Conservation (phyloP, 2,329 filamentous ascomycete genomes). For the Aspergillus ustus region DNA sequence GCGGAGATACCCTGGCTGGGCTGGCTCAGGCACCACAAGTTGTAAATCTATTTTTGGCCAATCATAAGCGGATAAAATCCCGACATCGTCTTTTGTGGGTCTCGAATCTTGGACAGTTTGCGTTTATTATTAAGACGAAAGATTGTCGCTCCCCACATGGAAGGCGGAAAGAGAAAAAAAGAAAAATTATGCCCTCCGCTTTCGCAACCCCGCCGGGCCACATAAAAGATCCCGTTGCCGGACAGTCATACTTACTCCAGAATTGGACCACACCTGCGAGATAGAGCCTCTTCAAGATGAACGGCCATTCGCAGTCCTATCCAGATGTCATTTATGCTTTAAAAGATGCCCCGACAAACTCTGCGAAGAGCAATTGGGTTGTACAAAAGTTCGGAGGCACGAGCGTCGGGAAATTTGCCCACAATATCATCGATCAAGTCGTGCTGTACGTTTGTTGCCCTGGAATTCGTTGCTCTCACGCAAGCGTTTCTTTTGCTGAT, state of each 20-base stretch:
- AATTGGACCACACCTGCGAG: conserved; percentile 16
- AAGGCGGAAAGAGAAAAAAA: conserved; percentile 27
- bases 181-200: conserved; percentile 30
- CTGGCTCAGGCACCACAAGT: background rate
- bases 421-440: conserved; percentile 74
- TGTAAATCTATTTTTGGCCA: conserved; percentile 3
- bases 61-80: background rate
- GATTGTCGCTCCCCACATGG: conserved; percentile 22
- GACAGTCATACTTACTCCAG: conserved; percentile 20
- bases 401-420: conserved; percentile 90
- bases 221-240: conserved; percentile 29
- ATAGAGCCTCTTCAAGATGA: conserved; percentile 23
- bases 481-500: conserved; percentile 5
- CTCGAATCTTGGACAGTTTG: background rate
- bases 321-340: conserved; percentile 19
- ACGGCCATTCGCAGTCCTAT: conserved; percentile 18
- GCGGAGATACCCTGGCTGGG: background rate
- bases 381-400: conserved; percentile 97
- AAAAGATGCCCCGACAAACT: conserved; percentile 23
- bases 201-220: conserved; percentile 34
- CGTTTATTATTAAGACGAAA: conserved; percentile 9
- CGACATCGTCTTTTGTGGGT: conserved; percentile 8
- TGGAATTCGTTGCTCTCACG: conserved; percentile 1
- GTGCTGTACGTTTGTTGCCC: conserved; percentile 56
- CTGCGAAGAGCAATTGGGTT: conserved; percentile 64